These are phyloP conservation scores for Drechslerella dactyloides DNA, from an alignment of 2,329 filamentous ascomycete species.

Conservation along the genomic window DNA sequence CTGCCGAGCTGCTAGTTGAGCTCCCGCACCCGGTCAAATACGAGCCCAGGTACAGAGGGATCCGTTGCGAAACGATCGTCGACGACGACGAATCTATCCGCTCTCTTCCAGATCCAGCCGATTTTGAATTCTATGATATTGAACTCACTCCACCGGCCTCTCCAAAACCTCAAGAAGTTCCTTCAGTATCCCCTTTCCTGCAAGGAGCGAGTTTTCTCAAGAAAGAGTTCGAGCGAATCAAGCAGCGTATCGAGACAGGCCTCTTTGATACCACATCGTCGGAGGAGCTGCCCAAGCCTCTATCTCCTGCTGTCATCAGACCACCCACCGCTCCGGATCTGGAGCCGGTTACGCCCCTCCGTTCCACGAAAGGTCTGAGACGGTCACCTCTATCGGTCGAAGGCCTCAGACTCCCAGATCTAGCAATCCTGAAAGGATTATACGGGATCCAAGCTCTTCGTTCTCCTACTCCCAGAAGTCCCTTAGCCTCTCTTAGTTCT, in stretches of 20 bases:
- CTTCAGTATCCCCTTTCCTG: constrained; percentile 15
- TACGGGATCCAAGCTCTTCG: constrained; percentile 11
- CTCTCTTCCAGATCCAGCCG: constrained; percentile 1
- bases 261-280: constrained; percentile 14
- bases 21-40: not conserved
- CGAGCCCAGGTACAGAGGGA: not conserved
- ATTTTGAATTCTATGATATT: constrained; percentile 15
- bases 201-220: constrained; percentile 20
- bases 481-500: constrained; percentile 22
- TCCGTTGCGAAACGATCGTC: too few species aligned
- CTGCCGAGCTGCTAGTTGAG: constrained; percentile 2
- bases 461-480: constrained; percentile 4
- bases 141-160: constrained; percentile 21
- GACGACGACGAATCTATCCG: not conserved
- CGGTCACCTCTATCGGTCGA: not conserved
- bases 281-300: constrained; percentile 11
- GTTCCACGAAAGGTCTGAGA: constrained; percentile 1
- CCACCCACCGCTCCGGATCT: not conserved
- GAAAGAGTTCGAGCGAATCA: constrained; percentile 30
- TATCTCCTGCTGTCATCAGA: constrained; percentile 12
- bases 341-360: too few species aligned
- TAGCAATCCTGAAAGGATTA: constrained; percentile 11
- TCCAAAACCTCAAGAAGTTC: constrained; percentile 13
- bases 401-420: constrained; percentile 2
- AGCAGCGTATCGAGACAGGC: constrained; percentile 24